Evolutionary conservation across 768 basidiomycete genomes (phyloP), one percentile per base, ranked within the genome.

Genomic region (Boletus rufocinnamomeus): DNA sequence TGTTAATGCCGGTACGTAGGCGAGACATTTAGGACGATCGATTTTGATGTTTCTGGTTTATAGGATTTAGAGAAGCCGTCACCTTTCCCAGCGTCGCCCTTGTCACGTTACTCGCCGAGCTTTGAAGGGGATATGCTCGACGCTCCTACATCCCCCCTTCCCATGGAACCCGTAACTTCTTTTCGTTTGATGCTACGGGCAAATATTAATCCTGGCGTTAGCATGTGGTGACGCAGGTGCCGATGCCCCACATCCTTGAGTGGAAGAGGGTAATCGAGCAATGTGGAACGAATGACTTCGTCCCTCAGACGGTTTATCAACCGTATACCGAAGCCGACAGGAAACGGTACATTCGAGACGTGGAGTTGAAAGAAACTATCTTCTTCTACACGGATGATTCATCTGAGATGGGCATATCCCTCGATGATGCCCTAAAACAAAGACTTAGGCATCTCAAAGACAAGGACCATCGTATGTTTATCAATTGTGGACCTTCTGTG

Each of bases 271-370:
- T 66, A 5, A 46, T 49, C 35, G 60, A 61, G 1, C 37, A 11
- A 2, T 72, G 71, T 30, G 61, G 67, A 41, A 72, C 73, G 27
- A 76, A 78, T 1, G 77, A 78, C n/a, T 86, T 88, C 65, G 72
- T 92, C 16, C 88, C 87, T 11, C 90, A 92, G 69, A 73, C 63
- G 32, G 84, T 88, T 72, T 92, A 91, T 68, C 83, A 82, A 61
- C 90, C 90, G 2, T 85, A 89, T 66, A 91, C 90, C 4, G 85
- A 84, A 54, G 89, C 87, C 58, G 89, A 91, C 71, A 80, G 83
- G 38, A 84, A 84, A 40, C 85, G 90, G 23, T 92, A 91, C 62
- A 88, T 91, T 27, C 85, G 84, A 56, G 86, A 90, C 52, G 84
- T 87, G 41, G 67, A 79, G 2, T 76, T 91, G 47, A 84, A 87